Evolutionary conservation across 768 basidiomycete genomes (phyloP).

Genomic region (Chlorophyllum brunneum): DNA sequence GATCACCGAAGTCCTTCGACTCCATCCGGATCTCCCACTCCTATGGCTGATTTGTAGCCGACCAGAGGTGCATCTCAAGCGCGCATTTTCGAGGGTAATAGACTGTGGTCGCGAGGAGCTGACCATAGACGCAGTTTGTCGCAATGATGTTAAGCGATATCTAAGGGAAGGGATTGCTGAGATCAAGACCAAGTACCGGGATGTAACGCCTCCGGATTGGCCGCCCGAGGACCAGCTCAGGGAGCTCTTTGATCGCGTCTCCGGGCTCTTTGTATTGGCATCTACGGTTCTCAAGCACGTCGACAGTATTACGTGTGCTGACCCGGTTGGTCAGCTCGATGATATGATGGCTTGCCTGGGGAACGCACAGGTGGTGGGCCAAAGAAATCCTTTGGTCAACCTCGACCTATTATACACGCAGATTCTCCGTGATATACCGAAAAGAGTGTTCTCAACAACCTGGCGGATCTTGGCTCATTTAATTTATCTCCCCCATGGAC

Average conservation of each 20-base stretch:
- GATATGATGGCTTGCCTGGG: not conserved
- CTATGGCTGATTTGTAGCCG: not conserved
- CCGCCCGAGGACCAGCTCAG: not conserved
- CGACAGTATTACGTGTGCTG: not conserved
- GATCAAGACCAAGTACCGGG: not conserved
- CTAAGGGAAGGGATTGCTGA: not conserved
- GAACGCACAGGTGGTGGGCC: not conserved
- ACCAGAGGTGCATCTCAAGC: not conserved
- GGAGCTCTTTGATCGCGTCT: not conserved
- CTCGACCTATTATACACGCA: slow-evolving; percentile 4
- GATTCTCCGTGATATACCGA: not conserved
- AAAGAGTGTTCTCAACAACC: not conserved
- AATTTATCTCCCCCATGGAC: not conserved
- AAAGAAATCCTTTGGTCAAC: not conserved
- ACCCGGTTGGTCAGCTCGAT: not conserved
- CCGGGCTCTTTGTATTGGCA: not conserved
- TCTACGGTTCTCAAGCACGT: not conserved
- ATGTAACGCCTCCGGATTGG: not conserved
- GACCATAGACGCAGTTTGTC: not conserved
- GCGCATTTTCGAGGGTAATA: not conserved
- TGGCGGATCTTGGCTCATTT: not conserved
- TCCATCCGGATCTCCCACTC: not conserved
- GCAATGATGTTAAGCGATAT: not conserved
- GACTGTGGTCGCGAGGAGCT: not conserved
- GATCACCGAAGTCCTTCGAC: not conserved